Percentiles rank a stretch among this genome's conserved stretches.
Conservation (phyloP, 2,329 filamentous ascomycete genomes). For the Ascocoryne sarcoides region DNA sequence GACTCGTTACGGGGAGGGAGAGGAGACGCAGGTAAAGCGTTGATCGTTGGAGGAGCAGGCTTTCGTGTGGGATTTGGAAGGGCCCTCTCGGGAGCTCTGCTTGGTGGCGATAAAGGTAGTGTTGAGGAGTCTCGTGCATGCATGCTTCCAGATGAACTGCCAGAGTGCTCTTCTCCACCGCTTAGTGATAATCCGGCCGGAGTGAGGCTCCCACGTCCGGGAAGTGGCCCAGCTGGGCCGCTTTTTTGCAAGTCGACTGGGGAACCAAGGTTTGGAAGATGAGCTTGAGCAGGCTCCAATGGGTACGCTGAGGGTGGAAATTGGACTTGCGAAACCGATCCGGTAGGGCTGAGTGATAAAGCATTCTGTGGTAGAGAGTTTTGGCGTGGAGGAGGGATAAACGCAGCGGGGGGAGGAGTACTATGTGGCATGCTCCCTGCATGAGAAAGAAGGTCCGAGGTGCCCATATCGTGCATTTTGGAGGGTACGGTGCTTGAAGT, state of each 20-base stretch:
- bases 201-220: neutral
- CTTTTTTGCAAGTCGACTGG: constrained; percentile 13
- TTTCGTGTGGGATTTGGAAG: constrained; percentile 5
- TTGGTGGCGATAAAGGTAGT: neutral
- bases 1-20: constrained; percentile 31
- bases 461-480: constrained; percentile 17
- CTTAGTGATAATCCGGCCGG: neutral
- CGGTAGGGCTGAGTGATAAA: constrained; percentile 29
- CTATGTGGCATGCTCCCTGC: constrained; percentile 21
- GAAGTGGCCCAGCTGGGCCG: constrained; percentile 13
- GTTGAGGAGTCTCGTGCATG: neutral
- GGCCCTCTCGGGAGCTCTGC: constrained; percentile 2
- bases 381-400: constrained; percentile 31
- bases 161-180: neutral
- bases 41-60: constrained; percentile 21
- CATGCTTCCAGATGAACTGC: neutral
- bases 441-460: constrained; percentile 17
- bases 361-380: constrained; percentile 39
- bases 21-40: constrained; percentile 25
- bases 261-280: constrained; percentile 10
- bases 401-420: constrained; percentile 10
- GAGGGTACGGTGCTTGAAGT: constrained; percentile 31
- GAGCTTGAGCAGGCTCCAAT: constrained; percentile 16
- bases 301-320: constrained; percentile 26
- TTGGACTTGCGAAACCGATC: constrained; percentile 25